Evolutionary conservation across 768 basidiomycete genomes (phyloP), one percentile per base, ranked within the genome.

Genomic region (Coprinellus micaceus): DNA sequence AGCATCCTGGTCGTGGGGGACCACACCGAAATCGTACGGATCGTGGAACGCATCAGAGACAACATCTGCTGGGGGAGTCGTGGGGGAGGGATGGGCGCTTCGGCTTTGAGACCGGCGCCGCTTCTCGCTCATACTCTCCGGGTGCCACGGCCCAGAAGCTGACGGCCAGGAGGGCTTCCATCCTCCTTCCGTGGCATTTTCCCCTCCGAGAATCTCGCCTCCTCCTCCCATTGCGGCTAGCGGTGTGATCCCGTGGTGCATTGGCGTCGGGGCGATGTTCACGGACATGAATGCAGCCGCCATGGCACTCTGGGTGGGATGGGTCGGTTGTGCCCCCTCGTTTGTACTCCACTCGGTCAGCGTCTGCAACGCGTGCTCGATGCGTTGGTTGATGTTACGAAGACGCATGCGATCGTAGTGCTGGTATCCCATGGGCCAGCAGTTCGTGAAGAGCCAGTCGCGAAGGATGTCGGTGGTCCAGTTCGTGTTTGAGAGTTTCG

Each of bases 371-470:
- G 85, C 85, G 58, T 86, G 78, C n/a, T 67, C 66, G 56, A 89
- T 82, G 17, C 81, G 75, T 3, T 69, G 66, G 17, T 76, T 72
- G 63, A 84, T 77, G 54, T 79, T 74, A 17, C 70, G 68, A 54
- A 75, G 70, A 62, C 77, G 74, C 40, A 67, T 66, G 0, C 73
- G 66, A 26, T 78, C 76, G 60, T 82, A 88, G 0, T 60, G 62
- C 1, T 68, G 63, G 60, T 86, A 89, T 0, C 80, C 77, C 85
- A 88, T 88, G 4, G 84, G 77, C 74, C 79, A 82, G 60, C 86
- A 88, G 15, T 80, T 71, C 0, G 71, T 73, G 29, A 73, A 65
- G 17, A 89, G 69, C 86, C 86, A 89, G 2, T 63, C 53, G 63
- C 86, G 82, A 54, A 89, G 72, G 19, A 74, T 63, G 1, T 76